Conservation (phyloP, 768 basidiomycete species). For the Termitomyces titanicus region DNA sequence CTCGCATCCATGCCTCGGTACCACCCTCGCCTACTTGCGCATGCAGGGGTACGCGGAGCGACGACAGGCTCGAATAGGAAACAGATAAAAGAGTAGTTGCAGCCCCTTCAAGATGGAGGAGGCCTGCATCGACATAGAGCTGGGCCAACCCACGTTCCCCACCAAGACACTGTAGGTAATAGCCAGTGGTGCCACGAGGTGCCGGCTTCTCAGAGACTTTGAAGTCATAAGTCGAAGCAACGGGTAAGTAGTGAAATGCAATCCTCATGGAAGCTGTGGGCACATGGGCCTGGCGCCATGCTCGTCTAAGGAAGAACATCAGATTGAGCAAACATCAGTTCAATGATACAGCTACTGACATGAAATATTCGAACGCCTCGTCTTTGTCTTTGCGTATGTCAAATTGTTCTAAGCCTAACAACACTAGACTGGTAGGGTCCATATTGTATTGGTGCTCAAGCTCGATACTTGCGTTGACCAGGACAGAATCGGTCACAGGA, state of each 20-base stretch:
- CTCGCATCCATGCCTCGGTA: conserved; percentile 70
- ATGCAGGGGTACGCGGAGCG: conserved; percentile 62
- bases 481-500: conserved; percentile 43
- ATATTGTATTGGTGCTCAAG: conserved; percentile 73
- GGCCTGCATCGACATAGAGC: conserved; percentile 74
- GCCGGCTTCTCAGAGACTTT: conserved; percentile 33
- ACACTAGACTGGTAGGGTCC: conserved; percentile 78
- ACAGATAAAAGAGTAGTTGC: conserved; percentile 68
- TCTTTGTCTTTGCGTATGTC: conserved; percentile 75
- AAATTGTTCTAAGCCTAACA: conserved; percentile 65
- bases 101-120: conserved; percentile 79
- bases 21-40: conserved; percentile 52
- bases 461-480: conserved; percentile 47
- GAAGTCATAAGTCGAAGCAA: conserved; percentile 41
- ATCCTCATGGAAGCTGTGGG: conserved; percentile 78
- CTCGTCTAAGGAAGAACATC: conserved; percentile 47
- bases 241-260: conserved; percentile 67
- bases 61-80: conserved; percentile 74
- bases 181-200: conserved; percentile 49
- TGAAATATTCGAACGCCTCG: conserved; percentile 77
- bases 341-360: conserved; percentile 42
- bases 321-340: neutral
- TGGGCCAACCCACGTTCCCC: conserved; percentile 65
- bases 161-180: conserved; percentile 66
- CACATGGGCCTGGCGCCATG: conserved; percentile 75